Base-by-base conservation (phyloP, 1,284 basidiomycete species). In the Marasmius fiardii region DNA sequence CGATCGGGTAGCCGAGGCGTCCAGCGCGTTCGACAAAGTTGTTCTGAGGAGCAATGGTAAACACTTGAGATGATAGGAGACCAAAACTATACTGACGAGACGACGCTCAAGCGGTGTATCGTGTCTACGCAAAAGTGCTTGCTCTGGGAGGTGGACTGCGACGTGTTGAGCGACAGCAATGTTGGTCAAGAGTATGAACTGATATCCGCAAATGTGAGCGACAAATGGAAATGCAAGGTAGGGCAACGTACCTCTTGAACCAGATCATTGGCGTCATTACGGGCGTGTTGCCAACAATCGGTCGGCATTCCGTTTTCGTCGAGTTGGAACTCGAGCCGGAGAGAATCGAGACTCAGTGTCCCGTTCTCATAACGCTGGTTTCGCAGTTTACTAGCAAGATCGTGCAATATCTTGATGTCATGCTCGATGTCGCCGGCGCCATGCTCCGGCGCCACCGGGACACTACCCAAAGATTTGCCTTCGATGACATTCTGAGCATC, bases 151-250 rank as follows among this genome's bases (percentile, higher is more conserved):
- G 61, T 94, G 88, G 35, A 94, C 89, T 21, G 95, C 96, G 63
- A 98, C 88, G 66, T 95, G 88, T 66, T 95, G 92, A 5, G 96
- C 95, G 33, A 96, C 91, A 6, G 93, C 79, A 39, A 88, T 86
- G 69, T 99, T 99, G 60, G 92, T 87, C 56, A 95, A 78, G 6
- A 99, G 74, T 93, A 98, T 98, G 73, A 96, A 95, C 90, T 95
- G 57, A 62, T 52, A 33, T 45, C 26, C 18, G 20, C 21, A 1
- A 18, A 33, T 18, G n/a, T 23, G 20, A 18, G 8, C 35, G 14
- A 14, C 33, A 43, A 33, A 21, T 55, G 1, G 20, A 23, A 31
- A 47, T 16, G 44, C 21, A 49, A 43, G 14, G 26, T 51, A 35
- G 18, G 52, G 35, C 14, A 34, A 58, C 71, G 57, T 65, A 93